Percentiles rank a stretch among this genome's conserved stretches.
Conservation (phyloP, 495 filamentous ascomycete genomes). For the Penicillium tannophilum region DNA sequence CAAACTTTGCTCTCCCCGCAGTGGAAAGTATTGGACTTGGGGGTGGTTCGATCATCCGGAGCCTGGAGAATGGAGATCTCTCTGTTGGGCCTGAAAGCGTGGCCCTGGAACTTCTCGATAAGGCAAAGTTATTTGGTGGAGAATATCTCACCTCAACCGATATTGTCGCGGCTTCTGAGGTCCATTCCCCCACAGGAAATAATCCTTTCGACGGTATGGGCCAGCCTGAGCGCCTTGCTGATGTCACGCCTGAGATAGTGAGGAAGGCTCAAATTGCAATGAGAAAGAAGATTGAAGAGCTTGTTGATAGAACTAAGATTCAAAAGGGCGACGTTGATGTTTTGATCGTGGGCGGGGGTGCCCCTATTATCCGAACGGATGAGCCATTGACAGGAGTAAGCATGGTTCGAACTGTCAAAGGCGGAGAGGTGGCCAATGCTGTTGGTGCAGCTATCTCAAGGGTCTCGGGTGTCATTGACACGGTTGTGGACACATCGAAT, state of each 20-base stretch:
- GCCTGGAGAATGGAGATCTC: constrained; percentile 30
- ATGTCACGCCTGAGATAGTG: constrained; percentile 17
- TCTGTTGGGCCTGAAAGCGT: constrained; percentile 60
- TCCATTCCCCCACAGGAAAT: constrained; percentile 20
- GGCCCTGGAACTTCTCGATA: constrained; percentile 51
- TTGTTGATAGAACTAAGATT: constrained; percentile 29
- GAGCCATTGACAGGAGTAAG: constrained; percentile 23
- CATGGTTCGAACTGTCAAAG: constrained; percentile 18
- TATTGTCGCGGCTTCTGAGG: constrained; percentile 41
- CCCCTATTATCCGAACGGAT: constrained; percentile 22
- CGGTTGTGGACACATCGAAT: constrained; percentile 42
- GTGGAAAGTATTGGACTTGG: constrained; percentile 56
- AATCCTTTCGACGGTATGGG: constrained; percentile 22
- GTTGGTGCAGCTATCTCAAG: constrained; percentile 56
- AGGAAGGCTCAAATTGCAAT: constrained; percentile 14
- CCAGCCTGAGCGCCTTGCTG: constrained; percentile 3
- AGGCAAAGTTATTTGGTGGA: constrained; percentile 55
- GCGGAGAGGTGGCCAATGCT: constrained; percentile 54
- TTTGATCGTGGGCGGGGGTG: constrained; percentile 32
- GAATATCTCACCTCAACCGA: constrained; percentile 53
- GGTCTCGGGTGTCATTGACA: constrained; percentile 37
- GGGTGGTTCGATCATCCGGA: constrained; percentile 51
- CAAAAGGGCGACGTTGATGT: constrained; percentile 37
- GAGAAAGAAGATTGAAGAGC: constrained; percentile 21
- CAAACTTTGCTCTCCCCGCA: constrained; percentile 54